Evolutionary conservation across 306 rosid species (phyloP), one percentile per base, ranked within the genome.

Genomic region (Malus fusca): DNA sequence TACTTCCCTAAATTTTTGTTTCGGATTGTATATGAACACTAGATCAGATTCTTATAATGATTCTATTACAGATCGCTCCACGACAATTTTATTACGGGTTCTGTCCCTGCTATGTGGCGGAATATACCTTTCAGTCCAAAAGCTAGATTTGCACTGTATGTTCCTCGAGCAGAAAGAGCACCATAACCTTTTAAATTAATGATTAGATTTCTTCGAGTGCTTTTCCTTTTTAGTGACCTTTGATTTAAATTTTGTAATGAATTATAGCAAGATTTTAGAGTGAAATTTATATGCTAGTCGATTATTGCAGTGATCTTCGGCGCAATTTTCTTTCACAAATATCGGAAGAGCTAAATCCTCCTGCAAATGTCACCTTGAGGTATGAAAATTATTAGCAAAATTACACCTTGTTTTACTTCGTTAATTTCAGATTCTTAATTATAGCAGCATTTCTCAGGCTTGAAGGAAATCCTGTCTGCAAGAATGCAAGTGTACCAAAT

Each of bases 381-480:
- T 93, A 89, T 67, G 48, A 52, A 73, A 52, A 78, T 71, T 28
- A 62, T 37, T 19, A 44, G 53, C 66, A 35, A 69, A 60, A 53
- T 14, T 68, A 71, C 70, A 68, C n/a, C 72, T 72, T 73, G 22
- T 23, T 72, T 74, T 58, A 55, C 5, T 65, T 55, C 53, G 68
- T 21, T 70, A 71, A 6, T 23, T 73, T 55, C 75, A 76, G 28
- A 23, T 67, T 46, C 75, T 80, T 65, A 59, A 33, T 67, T 72
- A 33, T 71, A 44, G 64, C 25, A 46, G 70, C 77, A 77, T 67
- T 55, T 46, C 66, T 78, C 82, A 94, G 98, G 91, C 88, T 95
- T 82, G 87, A 48, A 66, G 96, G 90, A 44, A 95, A 95, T 88
- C 97, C 98, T 60, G 28, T 92, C 66, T 95, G 98, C 92, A 66